Conservation (phyloP, 345 rosid species). For the Syzygium aromaticum region DNA sequence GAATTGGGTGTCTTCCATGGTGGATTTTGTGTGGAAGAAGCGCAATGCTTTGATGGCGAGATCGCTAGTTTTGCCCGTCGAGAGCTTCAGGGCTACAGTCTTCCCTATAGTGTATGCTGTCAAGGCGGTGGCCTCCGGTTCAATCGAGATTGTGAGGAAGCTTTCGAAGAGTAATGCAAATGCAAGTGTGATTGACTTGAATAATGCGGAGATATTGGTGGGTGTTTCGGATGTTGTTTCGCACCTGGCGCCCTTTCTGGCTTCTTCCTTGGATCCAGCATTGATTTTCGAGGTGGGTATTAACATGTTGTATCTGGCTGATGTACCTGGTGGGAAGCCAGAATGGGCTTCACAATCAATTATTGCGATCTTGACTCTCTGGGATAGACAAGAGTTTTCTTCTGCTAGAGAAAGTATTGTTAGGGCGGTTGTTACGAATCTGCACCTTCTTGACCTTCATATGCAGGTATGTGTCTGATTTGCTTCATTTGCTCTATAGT, state of each 20-base stretch:
- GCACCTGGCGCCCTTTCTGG: constrained; percentile 85
- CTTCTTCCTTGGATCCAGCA: constrained; percentile 90
- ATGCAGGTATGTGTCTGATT: constrained; percentile 58
- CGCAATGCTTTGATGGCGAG: constrained; percentile 76
- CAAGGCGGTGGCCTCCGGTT: constrained; percentile 87
- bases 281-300: constrained; percentile 95
- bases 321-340: constrained; percentile 96
- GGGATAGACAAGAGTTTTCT: constrained; percentile 98
- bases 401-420: constrained; percentile 98
- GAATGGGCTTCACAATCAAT: constrained; percentile 98
- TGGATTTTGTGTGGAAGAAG: constrained; percentile 75
- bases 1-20: constrained; percentile 85
- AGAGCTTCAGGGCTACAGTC: constrained; percentile 77
- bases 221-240: constrained; percentile 86
- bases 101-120: constrained; percentile 84
- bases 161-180: constrained; percentile 48
- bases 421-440: constrained; percentile 88
- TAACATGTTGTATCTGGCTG: constrained; percentile 90
- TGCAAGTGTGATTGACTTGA: constrained; percentile 43
- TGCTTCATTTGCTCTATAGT: not conserved
- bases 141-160: constrained; percentile 62
- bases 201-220: constrained; percentile 70
- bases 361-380: constrained; percentile 87
- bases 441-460: constrained; percentile 91
- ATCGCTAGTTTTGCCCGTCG: constrained; percentile 78